Evolutionary conservation across 1,284 basidiomycete species (phyloP), one percentile per base, ranked within the genome.

Genomic region (Leccinum griseonigrum): DNA sequence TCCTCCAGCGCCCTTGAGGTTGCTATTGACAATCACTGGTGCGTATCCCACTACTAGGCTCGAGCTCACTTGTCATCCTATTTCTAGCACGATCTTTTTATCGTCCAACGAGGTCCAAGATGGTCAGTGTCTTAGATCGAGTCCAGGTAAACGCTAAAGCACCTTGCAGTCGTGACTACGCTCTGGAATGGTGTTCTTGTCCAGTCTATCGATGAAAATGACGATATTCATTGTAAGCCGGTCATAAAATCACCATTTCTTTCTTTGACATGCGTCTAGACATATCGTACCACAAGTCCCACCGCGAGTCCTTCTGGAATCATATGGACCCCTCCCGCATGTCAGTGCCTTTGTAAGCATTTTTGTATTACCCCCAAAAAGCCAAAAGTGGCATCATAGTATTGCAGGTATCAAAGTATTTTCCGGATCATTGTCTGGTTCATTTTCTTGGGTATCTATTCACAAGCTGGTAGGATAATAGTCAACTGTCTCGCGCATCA

Each of bases 101-200:
- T 93, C 92, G 7, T 96, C 92, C 0, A 87, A 77, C 58, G 95
- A 97, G 77, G 86, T 92, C 8, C 95, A 97, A 74, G 83, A 91
- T 69, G 86, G 91, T 90, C 60, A 65, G 78, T 68, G 18, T 32
- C 10, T 34, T n/a, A 18, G 55, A 60, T 10, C 32, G 48, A 28
- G 48, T 26, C 9, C 18, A 56, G 8, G 11, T 31, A 18, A 38
- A 55, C 46, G 36, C 60, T 67, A 40, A 72, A 16, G 46, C 31
- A 22, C 26, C 29, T 32, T 54, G 11, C 40, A 91, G 89, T 91
- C 16, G 85, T 91, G 26, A 82, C 83, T 64, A 79, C 83, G 3
- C 80, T 96, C 13, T 96, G 94, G 94, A 81, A 76, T 28, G 94
- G 94, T n/a, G 84, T 88, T 18, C 82, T 92, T 63, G 81, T 96